Evolutionary conservation across 768 basidiomycete species (phyloP).

Genomic region (Lyophyllum shimeji): DNA sequence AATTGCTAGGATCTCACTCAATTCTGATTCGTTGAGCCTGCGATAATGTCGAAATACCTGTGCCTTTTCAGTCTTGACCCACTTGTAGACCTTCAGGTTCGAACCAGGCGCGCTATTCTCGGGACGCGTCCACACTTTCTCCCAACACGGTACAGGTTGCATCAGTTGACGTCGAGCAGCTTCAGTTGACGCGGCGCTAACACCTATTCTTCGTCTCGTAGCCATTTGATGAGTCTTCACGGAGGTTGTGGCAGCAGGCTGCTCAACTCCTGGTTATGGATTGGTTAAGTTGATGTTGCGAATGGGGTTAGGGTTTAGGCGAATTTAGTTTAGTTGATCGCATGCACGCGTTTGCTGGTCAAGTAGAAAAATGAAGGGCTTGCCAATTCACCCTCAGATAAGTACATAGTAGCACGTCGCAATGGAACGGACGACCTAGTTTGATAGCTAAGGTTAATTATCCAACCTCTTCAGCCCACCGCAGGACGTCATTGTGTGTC

Average conservation of each 20-base stretch:
- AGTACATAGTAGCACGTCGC: no score
- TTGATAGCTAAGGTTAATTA: neutral
- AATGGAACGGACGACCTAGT: no score
- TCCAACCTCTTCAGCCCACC: constrained; percentile 56
- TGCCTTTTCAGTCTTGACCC: constrained; percentile 77
- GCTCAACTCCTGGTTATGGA: no score
- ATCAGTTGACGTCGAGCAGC: constrained; percentile 83
- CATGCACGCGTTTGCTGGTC: no score
- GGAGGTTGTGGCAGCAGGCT: no score
- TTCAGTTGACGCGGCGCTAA: constrained; percentile 75
- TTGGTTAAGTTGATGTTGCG: neutral
- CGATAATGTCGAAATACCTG: constrained; percentile 47
- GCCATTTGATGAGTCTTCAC: constrained; percentile 53
- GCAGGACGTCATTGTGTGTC: constrained; percentile 43
- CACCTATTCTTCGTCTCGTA: constrained; percentile 73
- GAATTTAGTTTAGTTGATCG: no score
- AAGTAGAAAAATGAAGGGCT: no score
- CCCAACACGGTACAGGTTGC: constrained; percentile 88
- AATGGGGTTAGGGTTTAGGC: neutral
- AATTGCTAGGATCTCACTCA: constrained; percentile 58
- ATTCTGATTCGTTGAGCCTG: neutral
- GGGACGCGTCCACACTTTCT: constrained; percentile 69
- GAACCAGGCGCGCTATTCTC: constrained; percentile 56
- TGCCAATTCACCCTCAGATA: no score
- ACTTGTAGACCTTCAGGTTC: constrained; percentile 66